phyloP scores from a whole-genome alignment of 73 alveolate genomes.

The Urostyla sp. region DNA sequence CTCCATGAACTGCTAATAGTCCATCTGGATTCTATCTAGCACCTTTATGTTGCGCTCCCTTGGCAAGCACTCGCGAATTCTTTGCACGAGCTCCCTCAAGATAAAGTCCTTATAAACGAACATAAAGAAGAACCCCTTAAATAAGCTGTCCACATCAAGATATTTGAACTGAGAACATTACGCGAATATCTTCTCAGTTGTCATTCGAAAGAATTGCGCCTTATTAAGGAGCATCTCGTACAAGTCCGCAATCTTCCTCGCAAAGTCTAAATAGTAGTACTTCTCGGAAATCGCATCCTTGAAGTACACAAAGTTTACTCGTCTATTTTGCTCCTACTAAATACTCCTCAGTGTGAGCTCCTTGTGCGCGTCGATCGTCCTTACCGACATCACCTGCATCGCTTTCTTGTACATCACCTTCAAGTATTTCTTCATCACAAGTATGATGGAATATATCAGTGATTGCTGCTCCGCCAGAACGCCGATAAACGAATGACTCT shows the following conservation, averaged over 20 bases:
- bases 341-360: neutral
- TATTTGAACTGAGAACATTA: constrained; percentile 10
- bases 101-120: constrained; percentile 43
- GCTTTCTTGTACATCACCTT: constrained; percentile 31
- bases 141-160: constrained; percentile 10
- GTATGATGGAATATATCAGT: neutral
- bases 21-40: constrained; percentile 14
- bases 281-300: neutral
- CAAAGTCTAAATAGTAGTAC: constrained; percentile 38
- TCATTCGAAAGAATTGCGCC: constrained; percentile 27
- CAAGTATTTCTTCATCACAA: constrained; percentile 17
- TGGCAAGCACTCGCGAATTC: constrained; percentile 4
- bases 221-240: constrained; percentile 44
- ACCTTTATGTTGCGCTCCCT: constrained; percentile 6
- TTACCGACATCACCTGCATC: constrained; percentile 12
- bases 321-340: neutral
- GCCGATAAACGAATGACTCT: constrained; percentile 40
- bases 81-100: constrained; percentile 14
- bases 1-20: constrained; percentile 39
- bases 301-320: neutral
- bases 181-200: constrained; percentile 43
- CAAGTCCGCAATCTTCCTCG: constrained; percentile 42
- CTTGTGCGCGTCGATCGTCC: constrained; percentile 31
- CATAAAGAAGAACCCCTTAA: constrained; percentile 48
- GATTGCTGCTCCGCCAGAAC: constrained; percentile 29